These are phyloP conservation scores for Marvania coccoides DNA, from an alignment of 139 green algal species.

Conservation along the genomic window DNA sequence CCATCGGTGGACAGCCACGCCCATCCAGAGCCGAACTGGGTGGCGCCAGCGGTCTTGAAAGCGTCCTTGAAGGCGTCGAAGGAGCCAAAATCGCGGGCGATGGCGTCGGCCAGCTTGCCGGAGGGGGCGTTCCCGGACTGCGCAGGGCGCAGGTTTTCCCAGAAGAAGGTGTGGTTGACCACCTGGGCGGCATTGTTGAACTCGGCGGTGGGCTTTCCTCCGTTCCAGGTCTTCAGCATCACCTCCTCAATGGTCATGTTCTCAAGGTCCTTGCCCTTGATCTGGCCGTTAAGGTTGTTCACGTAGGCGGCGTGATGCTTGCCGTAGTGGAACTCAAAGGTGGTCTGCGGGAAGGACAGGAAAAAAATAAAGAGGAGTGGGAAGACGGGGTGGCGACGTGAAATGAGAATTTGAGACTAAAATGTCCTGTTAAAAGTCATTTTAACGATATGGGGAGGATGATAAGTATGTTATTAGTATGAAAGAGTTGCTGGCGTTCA, in stretches of 20 bases:
- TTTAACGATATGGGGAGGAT: too few relatives aligned
- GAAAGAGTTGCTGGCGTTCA: too few relatives aligned
- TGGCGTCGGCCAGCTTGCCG: constrained; percentile 66
- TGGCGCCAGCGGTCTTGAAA: constrained; percentile 76
- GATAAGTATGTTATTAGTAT: too few relatives aligned
- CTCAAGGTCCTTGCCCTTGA: constrained; percentile 78
- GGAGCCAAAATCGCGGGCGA: constrained; percentile 80
- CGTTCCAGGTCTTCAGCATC: constrained; percentile 75
- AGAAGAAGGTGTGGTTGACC: constrained; percentile 97
- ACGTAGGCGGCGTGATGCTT: constrained; percentile 89
- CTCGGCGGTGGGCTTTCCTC: constrained; percentile 69
- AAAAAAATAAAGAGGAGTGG: neutral
- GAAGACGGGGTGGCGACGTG: neutral
- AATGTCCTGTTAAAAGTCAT: neutral
- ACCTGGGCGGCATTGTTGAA: constrained; percentile 93
- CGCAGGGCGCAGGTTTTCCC: constrained; percentile 80
- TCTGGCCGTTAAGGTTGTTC: constrained; percentile 91
- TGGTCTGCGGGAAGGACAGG: constrained; percentile 13
- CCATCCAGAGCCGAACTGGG: constrained; percentile 92
- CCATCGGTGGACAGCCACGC: constrained; percentile 79
- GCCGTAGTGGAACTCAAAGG: constrained; percentile 86
- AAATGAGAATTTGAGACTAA: neutral
- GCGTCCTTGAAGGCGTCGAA: constrained; percentile 81
- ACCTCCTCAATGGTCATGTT: constrained; percentile 82
- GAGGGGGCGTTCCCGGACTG: constrained; percentile 60